Evolutionary conservation across 208 protist genomes (phyloP), one percentile per base, ranked within the genome.

Genomic region (Tritrichomonas musculus): DNA sequence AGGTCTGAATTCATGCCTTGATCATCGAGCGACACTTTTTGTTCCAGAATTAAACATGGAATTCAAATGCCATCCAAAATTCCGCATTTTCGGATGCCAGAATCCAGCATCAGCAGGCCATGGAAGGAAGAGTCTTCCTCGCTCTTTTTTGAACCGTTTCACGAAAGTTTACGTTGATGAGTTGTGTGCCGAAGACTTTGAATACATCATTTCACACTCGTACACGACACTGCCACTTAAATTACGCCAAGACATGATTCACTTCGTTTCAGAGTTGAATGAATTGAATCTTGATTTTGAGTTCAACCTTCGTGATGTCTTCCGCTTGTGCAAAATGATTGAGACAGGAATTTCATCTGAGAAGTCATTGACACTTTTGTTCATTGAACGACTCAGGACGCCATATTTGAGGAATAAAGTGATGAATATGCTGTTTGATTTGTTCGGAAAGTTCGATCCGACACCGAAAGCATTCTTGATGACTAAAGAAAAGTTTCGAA

Each of bases 111-210:
- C 93, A 55, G 96, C 99, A 94, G 99, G 99, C 80, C 98, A 98
- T 88, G 99, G 99, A 13, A 95, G 99, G 69, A 99, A 99, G 93
- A 98, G 98, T 50, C 96, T 99, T 33, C 99, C 99, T 33, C 97
- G 98, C 77, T 99, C 98, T 44, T 99, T 99, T 95, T 94, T 99
- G n/a, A 99, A 99, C 95, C 96, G 99, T 84, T 99, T 99, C 95
- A 99, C 98, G 20, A 96, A 97, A 92, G 94, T 96, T 25, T 94
- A 94, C n/a, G 64, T 96, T 65, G 94, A 95, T 36, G 93, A 94
- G 50, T 80, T 96, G 36, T 57, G n/a, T 25, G 25, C 0, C 3
- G 65, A 39, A 36, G 95, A 96, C 92, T 60, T 95, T 60, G 47
- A 77, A 13, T 93, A 92, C 92, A 96, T 96, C 72, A n/a, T 73